phyloP scores from a whole-genome alignment of 768 basidiomycete genomes.

The Tricholomella constricta region DNA sequence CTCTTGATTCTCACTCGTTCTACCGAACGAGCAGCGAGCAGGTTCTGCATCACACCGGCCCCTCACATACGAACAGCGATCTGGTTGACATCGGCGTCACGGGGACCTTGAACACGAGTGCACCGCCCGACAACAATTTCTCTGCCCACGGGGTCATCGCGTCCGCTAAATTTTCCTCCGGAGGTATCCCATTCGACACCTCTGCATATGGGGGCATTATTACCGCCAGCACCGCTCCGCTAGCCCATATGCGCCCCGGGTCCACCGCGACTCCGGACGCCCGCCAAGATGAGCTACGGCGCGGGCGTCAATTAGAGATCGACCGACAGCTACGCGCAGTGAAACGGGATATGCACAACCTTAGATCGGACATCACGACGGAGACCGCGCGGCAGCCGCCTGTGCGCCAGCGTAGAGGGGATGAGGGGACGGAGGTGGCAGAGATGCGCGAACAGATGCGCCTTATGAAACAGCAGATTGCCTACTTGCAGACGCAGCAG shows the following conservation, averaged over 20 bases:
- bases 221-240: not conserved
- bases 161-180: not conserved
- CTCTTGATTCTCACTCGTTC: not conserved
- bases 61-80: not conserved
- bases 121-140: not conserved
- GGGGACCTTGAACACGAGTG: not conserved
- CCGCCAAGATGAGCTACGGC: not conserved
- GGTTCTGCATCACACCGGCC: not conserved
- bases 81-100: not conserved
- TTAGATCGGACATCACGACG: not conserved
- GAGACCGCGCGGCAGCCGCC: conserved; percentile 11
- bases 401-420: not conserved
- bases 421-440: not conserved
- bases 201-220: not conserved
- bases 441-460: conserved; percentile 13
- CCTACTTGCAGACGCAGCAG: conserved; percentile 12
- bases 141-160: too few relatives aligned
- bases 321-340: not conserved
- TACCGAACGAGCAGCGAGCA: not conserved
- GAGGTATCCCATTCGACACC: not conserved
- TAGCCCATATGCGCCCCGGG: not conserved
- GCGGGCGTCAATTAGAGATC: not conserved
- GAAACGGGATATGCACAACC: conserved; percentile 2
- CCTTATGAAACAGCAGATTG: conserved; percentile 15
- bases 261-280: not conserved